Evolutionary conservation across 257 asterid genomes (phyloP).

Genomic region (Cynanchum wilfordii): DNA sequence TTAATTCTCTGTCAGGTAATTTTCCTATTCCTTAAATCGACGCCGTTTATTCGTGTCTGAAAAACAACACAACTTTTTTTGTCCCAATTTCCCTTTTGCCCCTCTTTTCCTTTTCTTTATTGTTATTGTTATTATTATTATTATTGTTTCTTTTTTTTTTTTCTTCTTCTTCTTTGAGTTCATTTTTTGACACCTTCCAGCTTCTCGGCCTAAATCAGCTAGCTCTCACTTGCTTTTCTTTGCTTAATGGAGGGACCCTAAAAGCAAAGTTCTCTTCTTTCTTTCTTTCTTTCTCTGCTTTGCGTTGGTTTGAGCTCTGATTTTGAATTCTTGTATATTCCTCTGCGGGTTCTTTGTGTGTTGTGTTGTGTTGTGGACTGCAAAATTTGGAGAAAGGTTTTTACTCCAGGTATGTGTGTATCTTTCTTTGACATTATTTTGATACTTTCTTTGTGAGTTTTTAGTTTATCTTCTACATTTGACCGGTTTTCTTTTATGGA

Average conservation of each 20-base stretch:
- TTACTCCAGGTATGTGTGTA: conserved; percentile 17
- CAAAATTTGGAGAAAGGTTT: background rate
- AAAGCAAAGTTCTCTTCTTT: conserved; percentile 7
- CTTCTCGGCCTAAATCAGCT: conserved; percentile 14
- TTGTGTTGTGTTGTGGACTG: background rate
- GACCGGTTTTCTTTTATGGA: background rate
- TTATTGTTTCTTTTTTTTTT: background rate
- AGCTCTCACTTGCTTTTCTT: conserved; percentile 15
- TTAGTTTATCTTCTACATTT: background rate
- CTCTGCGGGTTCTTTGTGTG: background rate
- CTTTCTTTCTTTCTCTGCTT: conserved; percentile 2
- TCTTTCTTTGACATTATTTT: background rate
- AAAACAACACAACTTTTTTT: conserved; percentile 5
- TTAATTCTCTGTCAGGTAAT: conserved; percentile 6
- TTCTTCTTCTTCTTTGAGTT: background rate
- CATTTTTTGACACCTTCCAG: conserved; percentile 13
- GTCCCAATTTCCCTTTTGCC: conserved; percentile 5
- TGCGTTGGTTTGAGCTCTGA: conserved; percentile 4
- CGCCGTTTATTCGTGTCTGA: conserved; percentile 4
- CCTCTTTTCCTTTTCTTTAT: background rate
- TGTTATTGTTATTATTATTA: background rate
- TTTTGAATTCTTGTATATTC: background rate
- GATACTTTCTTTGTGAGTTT: background rate
- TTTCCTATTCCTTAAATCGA: conserved; percentile 2
- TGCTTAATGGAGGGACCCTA: conserved; percentile 35